phyloP scores from a whole-genome alignment of 192 early-diverging fungal species.

The Backusella mclennaniae region DNA sequence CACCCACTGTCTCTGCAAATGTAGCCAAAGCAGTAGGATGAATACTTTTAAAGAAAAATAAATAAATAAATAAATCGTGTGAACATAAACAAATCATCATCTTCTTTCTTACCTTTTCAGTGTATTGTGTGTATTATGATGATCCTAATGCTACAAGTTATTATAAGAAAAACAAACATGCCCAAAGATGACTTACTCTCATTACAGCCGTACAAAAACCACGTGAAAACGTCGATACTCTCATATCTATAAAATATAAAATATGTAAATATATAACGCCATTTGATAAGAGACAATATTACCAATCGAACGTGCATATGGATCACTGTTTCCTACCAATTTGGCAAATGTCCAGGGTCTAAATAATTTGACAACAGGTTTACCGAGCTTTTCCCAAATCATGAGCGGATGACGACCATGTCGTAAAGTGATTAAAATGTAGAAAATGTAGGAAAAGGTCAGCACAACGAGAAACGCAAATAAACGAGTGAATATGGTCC shows the following conservation, averaged over 20 bases:
- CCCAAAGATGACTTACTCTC: slow-evolving; percentile 35
- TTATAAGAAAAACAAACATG: background rate
- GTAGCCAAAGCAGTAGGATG: slow-evolving; percentile 52
- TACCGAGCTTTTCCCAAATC: slow-evolving; percentile 51
- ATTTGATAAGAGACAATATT: background rate
- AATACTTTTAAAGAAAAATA: slow-evolving; percentile 27
- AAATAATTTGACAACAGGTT: slow-evolving; percentile 44
- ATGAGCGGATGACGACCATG: slow-evolving; percentile 36
- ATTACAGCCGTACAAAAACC: slow-evolving; percentile 55
- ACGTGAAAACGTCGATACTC: slow-evolving; percentile 51
- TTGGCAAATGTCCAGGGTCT: slow-evolving; percentile 48
- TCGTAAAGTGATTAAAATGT: slow-evolving; percentile 26
- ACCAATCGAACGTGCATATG: slow-evolving; percentile 50
- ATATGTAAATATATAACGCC: slow-evolving; percentile 13
- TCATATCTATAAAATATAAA: slow-evolving; percentile 41
- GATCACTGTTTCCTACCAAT: slow-evolving; percentile 44
- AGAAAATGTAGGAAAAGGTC: slow-evolving; percentile 24
- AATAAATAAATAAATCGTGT: background rate
- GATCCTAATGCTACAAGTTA: slow-evolving; percentile 39
- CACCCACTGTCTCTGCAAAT: slow-evolving; percentile 57
- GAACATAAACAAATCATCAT: background rate
- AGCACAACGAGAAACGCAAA: slow-evolving; percentile 22
- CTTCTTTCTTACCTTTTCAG: slow-evolving; percentile 35
- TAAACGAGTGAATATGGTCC: slow-evolving; percentile 33
- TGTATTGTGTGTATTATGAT: slow-evolving; percentile 48